phyloP scores from a whole-genome alignment of 495 filamentous ascomycete species.

The Recurvomyces mirabilis region DNA sequence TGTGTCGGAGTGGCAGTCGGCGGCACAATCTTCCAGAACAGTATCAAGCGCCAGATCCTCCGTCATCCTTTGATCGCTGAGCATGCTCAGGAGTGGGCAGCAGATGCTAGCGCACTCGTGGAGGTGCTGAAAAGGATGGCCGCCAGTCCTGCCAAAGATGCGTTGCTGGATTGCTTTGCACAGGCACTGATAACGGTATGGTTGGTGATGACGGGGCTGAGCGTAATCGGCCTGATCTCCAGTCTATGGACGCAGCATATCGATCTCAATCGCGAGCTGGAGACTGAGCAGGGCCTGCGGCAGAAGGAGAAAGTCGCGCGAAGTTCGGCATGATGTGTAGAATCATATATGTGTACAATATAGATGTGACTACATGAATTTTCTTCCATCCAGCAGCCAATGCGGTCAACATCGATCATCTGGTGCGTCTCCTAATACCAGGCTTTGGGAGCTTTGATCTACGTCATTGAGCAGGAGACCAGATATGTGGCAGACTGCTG shows the following conservation, averaged over 20 bases:
- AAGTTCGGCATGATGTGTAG: no score
- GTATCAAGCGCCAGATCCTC: slow-evolving; percentile 37
- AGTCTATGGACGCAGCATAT: slow-evolving; percentile 41
- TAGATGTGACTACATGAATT: no score
- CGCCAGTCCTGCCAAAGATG: slow-evolving; percentile 21
- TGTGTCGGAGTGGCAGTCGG: slow-evolving; percentile 52
- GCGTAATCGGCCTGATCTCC: slow-evolving; percentile 36
- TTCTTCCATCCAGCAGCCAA: no score
- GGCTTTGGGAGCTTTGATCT: no score
- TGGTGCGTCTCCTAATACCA: no score
- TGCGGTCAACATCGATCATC: no score
- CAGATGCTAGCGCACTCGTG: slow-evolving; percentile 40
- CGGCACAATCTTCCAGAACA: slow-evolving; percentile 49
- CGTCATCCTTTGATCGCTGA: slow-evolving; percentile 24
- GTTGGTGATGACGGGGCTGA: slow-evolving; percentile 39
- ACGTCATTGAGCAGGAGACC: no score
- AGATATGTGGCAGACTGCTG: no score
- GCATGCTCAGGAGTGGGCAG: slow-evolving; percentile 30
- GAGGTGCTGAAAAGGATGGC: slow-evolving; percentile 31
- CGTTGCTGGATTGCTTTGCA: slow-evolving; percentile 30
- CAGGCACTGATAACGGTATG: slow-evolving; percentile 29
- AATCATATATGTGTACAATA: no score
- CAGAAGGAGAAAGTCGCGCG: slow-evolving; percentile 31
- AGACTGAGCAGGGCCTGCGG: slow-evolving; percentile 30
- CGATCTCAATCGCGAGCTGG: slow-evolving; percentile 24